Percentiles rank a stretch among this genome's conserved stretches.
phyloP scores from a whole-genome alignment of 306 rosid genomes.

The Alnus glutinosa region DNA sequence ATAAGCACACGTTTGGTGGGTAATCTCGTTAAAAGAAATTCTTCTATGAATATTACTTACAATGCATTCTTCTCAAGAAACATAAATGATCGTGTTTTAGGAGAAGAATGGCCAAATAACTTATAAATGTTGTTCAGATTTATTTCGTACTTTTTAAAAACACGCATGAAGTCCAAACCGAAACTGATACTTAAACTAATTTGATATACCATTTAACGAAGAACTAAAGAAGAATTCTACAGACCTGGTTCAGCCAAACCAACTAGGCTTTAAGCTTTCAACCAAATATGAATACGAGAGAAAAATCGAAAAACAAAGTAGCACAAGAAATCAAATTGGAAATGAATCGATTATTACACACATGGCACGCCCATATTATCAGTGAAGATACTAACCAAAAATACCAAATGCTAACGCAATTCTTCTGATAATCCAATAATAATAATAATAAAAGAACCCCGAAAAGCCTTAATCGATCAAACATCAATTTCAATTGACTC shows the following conservation, averaged over 20 bases:
- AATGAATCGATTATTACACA: background rate
- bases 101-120: background rate
- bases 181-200: background rate
- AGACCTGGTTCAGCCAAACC: background rate
- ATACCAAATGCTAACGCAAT: background rate
- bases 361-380: too few relatives aligned
- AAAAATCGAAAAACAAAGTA: background rate
- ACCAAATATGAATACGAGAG: background rate
- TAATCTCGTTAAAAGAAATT: too few relatives aligned
- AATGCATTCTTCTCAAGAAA: background rate
- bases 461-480: background rate
- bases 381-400: background rate
- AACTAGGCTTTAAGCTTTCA: background rate
- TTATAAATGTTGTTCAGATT: background rate
- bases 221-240: background rate
- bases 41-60: too few relatives aligned
- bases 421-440: background rate
- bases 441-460: background rate
- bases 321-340: background rate
- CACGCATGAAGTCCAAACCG: background rate
- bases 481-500: background rate
- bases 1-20: background rate
- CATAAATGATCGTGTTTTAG: background rate
- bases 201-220: background rate
- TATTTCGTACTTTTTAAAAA: background rate